Evolutionary conservation across 2,329 filamentous ascomycete genomes (phyloP).

Genomic region (Cladophialophora carrionii): DNA sequence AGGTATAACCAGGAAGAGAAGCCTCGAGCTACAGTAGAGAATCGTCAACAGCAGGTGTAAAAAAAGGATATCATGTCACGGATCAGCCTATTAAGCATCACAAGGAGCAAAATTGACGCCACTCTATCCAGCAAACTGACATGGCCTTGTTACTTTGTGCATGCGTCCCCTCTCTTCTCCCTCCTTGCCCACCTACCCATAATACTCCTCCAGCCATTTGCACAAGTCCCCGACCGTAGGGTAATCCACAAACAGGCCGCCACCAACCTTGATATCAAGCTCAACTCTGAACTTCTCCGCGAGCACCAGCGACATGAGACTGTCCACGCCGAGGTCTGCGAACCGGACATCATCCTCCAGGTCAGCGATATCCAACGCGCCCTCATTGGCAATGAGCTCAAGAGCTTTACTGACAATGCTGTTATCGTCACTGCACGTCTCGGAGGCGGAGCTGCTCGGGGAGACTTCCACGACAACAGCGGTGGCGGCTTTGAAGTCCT

Average conservation of each 20-base stretch:
- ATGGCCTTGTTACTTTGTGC: too few species aligned
- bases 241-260: not conserved
- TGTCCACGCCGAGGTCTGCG: not conserved
- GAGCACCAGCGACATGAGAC: conserved; percentile 1
- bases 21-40: too few species aligned
- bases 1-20: too few species aligned
- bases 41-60: too few species aligned
- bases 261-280: conserved; percentile 4
- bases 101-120: too few species aligned
- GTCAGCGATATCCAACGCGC: not conserved
- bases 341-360: conserved; percentile 2
- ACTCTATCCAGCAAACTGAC: too few species aligned
- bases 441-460: not conserved
- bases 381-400: conserved; percentile 1
- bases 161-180: too few species aligned
- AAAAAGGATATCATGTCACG: too few species aligned
- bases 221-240: not conserved
- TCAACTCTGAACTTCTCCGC: not conserved
- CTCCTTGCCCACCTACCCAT: not conserved
- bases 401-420: not conserved
- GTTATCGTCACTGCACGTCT: not conserved
- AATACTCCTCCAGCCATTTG: not conserved
- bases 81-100: too few species aligned
- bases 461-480: not conserved
- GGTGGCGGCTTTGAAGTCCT: not conserved